phyloP scores from a whole-genome alignment of 2,329 filamentous ascomycete species.

The Diaporthe sp. region DNA sequence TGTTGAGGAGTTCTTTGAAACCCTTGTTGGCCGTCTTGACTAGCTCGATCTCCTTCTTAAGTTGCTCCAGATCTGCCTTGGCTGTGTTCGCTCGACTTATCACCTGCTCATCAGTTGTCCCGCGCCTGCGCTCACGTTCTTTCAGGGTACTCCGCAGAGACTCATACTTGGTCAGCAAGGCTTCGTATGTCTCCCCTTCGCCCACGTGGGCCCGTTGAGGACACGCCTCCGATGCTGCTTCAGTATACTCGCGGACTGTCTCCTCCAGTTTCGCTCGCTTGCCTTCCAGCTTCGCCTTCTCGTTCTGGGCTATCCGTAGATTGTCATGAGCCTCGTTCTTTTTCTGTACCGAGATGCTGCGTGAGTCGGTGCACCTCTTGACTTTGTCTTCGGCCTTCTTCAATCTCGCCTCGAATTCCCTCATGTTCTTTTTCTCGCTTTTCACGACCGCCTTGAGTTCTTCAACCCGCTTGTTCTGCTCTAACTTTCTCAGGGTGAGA shows the following conservation, averaged over 20 bases:
- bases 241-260: conserved; percentile 63
- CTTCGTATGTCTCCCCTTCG: conserved; percentile 70
- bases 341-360: conserved; percentile 63
- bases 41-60: conserved; percentile 55
- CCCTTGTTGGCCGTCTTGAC: conserved; percentile 52
- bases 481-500: conserved; percentile 58
- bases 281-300: conserved; percentile 56
- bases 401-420: conserved; percentile 58
- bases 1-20: conserved; percentile 69
- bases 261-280: conserved; percentile 59
- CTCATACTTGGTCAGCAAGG: conserved; percentile 66
- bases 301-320: conserved; percentile 58
- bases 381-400: conserved; percentile 67
- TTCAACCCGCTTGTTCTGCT: conserved; percentile 57
- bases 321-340: conserved; percentile 71
- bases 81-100: conserved; percentile 57
- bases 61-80: conserved; percentile 51
- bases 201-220: conserved; percentile 69
- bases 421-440: conserved; percentile 45
- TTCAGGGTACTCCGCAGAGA: conserved; percentile 62
- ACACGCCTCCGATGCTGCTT: conserved; percentile 64
- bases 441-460: conserved; percentile 49
- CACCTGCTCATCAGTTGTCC: conserved; percentile 74
- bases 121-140: conserved; percentile 66
- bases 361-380: conserved; percentile 57